A percentile compares a stretch with the other conserved stretches of the same genome.
phyloP scores from a whole-genome alignment of 1,284 basidiomycete species.

The Sanguinoderma infundibulare region DNA sequence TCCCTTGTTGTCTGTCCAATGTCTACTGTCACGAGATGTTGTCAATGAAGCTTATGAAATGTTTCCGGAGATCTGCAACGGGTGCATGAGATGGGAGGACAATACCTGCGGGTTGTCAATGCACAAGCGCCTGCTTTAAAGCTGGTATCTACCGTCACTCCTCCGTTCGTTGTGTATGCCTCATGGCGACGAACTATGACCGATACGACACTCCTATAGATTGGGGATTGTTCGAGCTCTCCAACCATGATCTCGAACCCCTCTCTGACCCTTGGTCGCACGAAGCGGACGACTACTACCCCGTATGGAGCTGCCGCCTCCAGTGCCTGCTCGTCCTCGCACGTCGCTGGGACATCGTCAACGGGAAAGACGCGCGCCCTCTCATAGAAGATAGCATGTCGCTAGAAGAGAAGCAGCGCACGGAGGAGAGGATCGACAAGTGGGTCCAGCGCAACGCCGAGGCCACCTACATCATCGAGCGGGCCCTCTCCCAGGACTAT shows the following conservation, averaged over 20 bases:
- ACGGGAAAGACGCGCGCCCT: slow-evolving; percentile 1
- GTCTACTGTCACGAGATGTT: slow-evolving; percentile 8
- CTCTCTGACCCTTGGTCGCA: background rate
- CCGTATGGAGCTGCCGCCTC: background rate
- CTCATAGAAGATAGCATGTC: background rate
- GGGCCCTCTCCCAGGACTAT: background rate
- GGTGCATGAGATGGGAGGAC: too few relatives aligned
- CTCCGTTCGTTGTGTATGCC: background rate
- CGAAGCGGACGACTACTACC: slow-evolving; percentile 7
- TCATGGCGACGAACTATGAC: background rate
- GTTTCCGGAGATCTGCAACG: background rate
- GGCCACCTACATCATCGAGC: slow-evolving; percentile 7
- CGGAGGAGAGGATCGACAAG: background rate
- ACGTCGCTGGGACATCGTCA: slow-evolving; percentile 4
- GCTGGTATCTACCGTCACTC: too few relatives aligned
- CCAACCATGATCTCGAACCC: background rate
- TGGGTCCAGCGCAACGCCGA: slow-evolving; percentile 7
- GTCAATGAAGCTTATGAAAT: background rate
- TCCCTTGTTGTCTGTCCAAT: background rate
- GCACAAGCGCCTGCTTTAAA: too few relatives aligned
- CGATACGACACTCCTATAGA: background rate
- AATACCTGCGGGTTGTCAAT: too few relatives aligned
- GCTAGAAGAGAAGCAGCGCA: background rate
- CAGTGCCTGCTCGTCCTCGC: background rate
- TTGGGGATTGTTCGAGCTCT: background rate